Percentiles rank a stretch among this genome's conserved stretches.
Evolutionary conservation across 371 early-diverging fungal species (phyloP).

Genomic region (Mortierella polycephala): DNA sequence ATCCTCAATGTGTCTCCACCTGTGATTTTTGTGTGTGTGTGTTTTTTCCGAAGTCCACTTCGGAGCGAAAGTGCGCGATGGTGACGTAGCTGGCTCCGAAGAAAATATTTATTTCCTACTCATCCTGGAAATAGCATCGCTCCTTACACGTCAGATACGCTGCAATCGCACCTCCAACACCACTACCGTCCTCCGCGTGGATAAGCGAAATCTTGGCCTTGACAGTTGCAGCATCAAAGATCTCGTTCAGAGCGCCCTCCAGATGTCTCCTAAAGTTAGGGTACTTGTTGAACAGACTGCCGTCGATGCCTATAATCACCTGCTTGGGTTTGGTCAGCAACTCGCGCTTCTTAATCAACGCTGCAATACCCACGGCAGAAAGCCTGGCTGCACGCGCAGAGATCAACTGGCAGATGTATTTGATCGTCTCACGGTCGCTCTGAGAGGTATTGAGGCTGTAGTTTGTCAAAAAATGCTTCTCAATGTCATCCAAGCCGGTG

Average conservation of each 20-base stretch:
- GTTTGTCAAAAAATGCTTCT: constrained; percentile 30
- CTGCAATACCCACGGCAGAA: constrained; percentile 71
- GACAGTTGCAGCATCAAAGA: constrained; percentile 70
- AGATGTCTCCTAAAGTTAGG: constrained; percentile 72
- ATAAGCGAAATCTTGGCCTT: constrained; percentile 56
- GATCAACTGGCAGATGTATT: constrained; percentile 67
- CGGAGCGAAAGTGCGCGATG: too few relatives aligned
- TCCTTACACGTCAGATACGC: constrained; percentile 51
- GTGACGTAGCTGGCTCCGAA: too few relatives aligned
- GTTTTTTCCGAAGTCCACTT: too few relatives aligned
- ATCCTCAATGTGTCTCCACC: too few relatives aligned
- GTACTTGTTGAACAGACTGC: constrained; percentile 74
- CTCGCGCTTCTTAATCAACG: constrained; percentile 71
- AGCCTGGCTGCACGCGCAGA: constrained; percentile 74
- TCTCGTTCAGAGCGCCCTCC: constrained; percentile 68
- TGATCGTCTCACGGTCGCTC: constrained; percentile 68
- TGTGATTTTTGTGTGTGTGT: too few relatives aligned
- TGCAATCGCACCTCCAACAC: constrained; percentile 72
- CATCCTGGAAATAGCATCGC: too few relatives aligned
- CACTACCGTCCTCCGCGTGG: constrained; percentile 65
- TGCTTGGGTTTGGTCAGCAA: constrained; percentile 50
- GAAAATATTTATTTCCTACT: too few relatives aligned
- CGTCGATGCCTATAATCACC: constrained; percentile 78
- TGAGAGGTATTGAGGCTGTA: constrained; percentile 58
- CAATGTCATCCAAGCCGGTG: constrained; percentile 59